These are phyloP conservation scores for Aspergillus aculeatinus DNA, from an alignment of 2,329 filamentous ascomycete genomes.

Conservation along the genomic window DNA sequence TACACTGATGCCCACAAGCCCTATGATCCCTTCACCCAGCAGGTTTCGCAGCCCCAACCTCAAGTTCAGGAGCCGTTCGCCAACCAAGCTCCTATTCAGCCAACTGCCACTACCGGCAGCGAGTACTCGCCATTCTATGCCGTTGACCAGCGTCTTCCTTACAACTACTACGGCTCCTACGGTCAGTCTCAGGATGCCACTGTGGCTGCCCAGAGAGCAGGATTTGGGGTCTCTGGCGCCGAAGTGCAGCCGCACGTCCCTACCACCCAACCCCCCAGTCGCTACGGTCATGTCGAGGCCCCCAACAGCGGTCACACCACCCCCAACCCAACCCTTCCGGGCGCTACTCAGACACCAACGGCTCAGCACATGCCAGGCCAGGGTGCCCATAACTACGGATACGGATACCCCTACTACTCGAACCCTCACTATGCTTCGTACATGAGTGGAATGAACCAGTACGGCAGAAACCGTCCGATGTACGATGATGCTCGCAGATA, in stretches of 20 bases:
- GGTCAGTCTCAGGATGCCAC: conserved; percentile 71
- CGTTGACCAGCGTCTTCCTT: conserved; percentile 71
- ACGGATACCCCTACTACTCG: conserved; percentile 60
- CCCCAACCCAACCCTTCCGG: conserved; percentile 71
- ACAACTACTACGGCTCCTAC: conserved; percentile 69
- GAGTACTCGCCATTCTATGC: conserved; percentile 88
- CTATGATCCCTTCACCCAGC: conserved; percentile 83
- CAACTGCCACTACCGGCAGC: conserved; percentile 57
- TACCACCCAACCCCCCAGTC: conserved; percentile 73
- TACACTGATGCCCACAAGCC: conserved; percentile 68
- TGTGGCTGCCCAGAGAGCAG: conserved; percentile 68
- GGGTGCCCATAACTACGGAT: conserved; percentile 56
- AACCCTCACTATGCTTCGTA: conserved; percentile 64
- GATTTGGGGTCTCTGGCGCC: conserved; percentile 63
- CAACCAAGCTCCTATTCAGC: conserved; percentile 58
- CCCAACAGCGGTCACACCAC: conserved; percentile 89
- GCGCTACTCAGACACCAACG: conserved; percentile 55
- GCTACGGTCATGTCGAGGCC: conserved; percentile 66
- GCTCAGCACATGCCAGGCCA: conserved; percentile 55
- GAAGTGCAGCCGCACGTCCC: conserved; percentile 61
- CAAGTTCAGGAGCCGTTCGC: conserved; percentile 61
- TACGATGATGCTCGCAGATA: conserved; percentile 52
- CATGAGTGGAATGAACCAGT: conserved; percentile 55
- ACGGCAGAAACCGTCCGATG: conserved; percentile 50
- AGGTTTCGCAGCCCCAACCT: conserved; percentile 61